Evolutionary conservation across 345 rosid species (phyloP).

Genomic region (Eucalyptus brandiana): DNA sequence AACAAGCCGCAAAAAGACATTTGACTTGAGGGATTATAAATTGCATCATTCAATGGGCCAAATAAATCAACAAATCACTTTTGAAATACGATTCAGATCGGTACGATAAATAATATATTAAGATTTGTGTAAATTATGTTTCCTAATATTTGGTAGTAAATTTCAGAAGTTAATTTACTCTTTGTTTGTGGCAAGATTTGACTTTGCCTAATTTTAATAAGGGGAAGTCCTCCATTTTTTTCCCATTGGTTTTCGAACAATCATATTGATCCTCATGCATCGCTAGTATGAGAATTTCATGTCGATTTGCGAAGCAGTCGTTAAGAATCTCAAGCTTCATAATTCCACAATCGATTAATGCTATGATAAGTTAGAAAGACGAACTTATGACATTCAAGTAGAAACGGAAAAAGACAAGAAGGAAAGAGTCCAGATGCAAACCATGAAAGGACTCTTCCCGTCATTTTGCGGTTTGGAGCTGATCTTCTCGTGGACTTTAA

Average conservation of each 20-base stretch:
- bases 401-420: not conserved
- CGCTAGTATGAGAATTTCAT: not conserved
- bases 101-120: accelerated
- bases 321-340: not conserved
- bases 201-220: not conserved
- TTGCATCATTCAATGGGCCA: not conserved
- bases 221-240: not conserved
- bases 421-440: not conserved
- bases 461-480: accelerated
- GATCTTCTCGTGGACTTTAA: accelerated
- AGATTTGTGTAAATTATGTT: not conserved
- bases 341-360: not conserved
- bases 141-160: not conserved
- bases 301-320: not conserved
- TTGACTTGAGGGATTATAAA: accelerated
- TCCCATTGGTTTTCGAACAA: not conserved
- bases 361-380: not conserved
- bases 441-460: not conserved
- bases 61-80: accelerated
- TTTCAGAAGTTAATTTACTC: not conserved
- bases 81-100: too few species aligned
- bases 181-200: not conserved
- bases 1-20: not conserved
- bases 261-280: not conserved
- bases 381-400: not conserved